These are phyloP conservation scores for Jimgerdemannia lactiflua DNA, from an alignment of 192 early-diverging fungal species.

Conservation along the genomic window DNA sequence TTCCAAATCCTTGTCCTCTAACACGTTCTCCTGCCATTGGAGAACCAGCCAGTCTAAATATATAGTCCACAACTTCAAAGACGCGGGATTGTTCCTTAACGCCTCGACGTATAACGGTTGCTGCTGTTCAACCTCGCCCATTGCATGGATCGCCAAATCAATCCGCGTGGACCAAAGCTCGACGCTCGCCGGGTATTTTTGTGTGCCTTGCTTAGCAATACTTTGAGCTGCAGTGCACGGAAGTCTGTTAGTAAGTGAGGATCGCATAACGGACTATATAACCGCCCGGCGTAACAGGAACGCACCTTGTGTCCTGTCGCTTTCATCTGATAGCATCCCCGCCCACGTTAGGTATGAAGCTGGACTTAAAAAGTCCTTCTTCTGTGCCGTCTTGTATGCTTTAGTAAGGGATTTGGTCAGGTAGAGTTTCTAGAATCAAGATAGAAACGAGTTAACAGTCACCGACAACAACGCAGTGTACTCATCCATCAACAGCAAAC, in stretches of 20 bases:
- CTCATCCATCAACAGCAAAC: too few relatives aligned
- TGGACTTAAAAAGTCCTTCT: slow-evolving; percentile 36
- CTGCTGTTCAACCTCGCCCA: slow-evolving; percentile 17
- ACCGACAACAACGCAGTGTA: neutral
- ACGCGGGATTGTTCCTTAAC: slow-evolving; percentile 32
- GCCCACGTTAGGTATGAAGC: slow-evolving; percentile 54
- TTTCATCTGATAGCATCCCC: slow-evolving; percentile 21
- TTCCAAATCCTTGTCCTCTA: slow-evolving; percentile 27
- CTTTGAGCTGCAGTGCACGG: slow-evolving; percentile 22
- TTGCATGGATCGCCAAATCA: slow-evolving; percentile 7
- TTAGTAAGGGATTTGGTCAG: slow-evolving; percentile 53
- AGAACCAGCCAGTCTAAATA: slow-evolving; percentile 39
- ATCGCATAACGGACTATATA: neutral
- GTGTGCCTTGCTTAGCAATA: slow-evolving; percentile 32
- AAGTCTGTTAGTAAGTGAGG: neutral
- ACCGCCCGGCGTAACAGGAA: neutral
- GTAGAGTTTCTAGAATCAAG: slow-evolving; percentile 48
- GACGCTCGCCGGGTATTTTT: slow-evolving; percentile 33
- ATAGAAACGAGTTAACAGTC: slow-evolving; percentile 1
- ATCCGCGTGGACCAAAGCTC: slow-evolving; percentile 41
- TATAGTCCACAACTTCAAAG: slow-evolving; percentile 44
- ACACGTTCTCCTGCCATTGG: slow-evolving; percentile 35
- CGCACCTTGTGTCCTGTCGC: slow-evolving; percentile 7
- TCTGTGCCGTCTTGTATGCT: slow-evolving; percentile 45
- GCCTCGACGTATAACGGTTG: slow-evolving; percentile 36